Evolutionary conservation across 139 green algal species (phyloP), one percentile per base, ranked within the genome.

Genomic region (Chlamydomonas urium): DNA sequence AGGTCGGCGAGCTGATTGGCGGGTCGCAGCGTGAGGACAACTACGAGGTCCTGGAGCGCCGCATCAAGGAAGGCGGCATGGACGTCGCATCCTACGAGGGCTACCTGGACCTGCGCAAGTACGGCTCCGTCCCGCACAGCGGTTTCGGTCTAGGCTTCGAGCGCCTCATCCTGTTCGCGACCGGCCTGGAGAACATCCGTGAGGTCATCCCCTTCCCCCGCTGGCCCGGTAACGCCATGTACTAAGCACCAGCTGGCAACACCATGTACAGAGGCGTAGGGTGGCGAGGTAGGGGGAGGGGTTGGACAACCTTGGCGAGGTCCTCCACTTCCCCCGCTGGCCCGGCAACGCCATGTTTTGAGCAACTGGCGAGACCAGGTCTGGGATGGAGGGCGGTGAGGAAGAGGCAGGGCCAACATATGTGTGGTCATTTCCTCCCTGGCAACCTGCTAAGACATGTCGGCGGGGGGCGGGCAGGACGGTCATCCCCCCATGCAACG

Each of bases 101-200:
- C 65, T 99, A 99, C 85, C 76, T 99, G 23, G 96, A 99, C 86
- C 75, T 99, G 48, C 76, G 96, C 35, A 81, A 84, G 48, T 99
- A 97, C 75, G 95, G 95, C 38, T 91, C 82, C 47, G 91, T 97
- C 29, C 94, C 95, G 1, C 95, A 99, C 81, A 75, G 83, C 1
- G 94, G 95, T 50, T 99, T 99, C 79, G 95, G 94, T 5, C 88
- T 98, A 4, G 95, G 95, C 59, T 99, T 99, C 81, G 96, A 99
- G 88, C 89, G 96, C 35, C 85, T 99, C 45, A 86, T 99, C 28
- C 83, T 97, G 57, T 98, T 98, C 84, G 87, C 89, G 68, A 99
- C 96, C 2, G 96, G 96, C n/a, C 83, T 99, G n/a, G 90, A 98
- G 33, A 99, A 99, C 90, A 99, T 99, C 73, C 86, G 96, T 0